A percentile compares a stretch with the other conserved stretches of the same genome.
These are phyloP conservation scores for Botrytis galanthina DNA, from an alignment of 2,329 filamentous ascomycete genomes.

Conservation along the genomic window DNA sequence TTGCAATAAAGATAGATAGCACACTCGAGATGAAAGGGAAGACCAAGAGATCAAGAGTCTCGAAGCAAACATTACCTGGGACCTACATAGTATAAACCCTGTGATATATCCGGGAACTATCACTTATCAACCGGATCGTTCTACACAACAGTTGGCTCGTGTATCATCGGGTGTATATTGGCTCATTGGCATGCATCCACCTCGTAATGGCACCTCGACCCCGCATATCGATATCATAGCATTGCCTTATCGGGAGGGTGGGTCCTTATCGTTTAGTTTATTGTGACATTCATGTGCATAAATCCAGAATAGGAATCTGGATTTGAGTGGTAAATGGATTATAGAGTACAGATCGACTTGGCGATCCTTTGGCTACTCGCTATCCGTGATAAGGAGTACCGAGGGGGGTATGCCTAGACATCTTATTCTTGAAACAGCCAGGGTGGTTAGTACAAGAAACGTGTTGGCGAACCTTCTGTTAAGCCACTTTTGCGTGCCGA, in stretches of 20 bases:
- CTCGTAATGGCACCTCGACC: background rate
- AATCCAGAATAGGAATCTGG: slow-evolving; percentile 10
- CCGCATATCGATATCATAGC: background rate
- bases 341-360: background rate
- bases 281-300: background rate
- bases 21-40: background rate
- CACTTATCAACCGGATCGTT: background rate
- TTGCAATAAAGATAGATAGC: background rate
- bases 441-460: background rate
- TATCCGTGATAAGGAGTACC: background rate
- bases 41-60: background rate
- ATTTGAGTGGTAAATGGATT: background rate
- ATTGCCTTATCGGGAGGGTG: slow-evolving; percentile 7
- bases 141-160: background rate
- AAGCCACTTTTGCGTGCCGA: background rate
- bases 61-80: background rate
- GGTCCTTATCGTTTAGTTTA: background rate
- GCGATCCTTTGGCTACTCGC: background rate
- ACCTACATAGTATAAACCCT: background rate
- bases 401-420: background rate
- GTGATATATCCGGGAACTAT: background rate
- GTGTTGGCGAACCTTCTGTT: background rate
- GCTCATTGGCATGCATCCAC: background rate
- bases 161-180: slow-evolving; percentile 2
- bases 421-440: background rate